Evolutionary conservation across 2,329 filamentous ascomycete genomes (phyloP).

Genomic region (Diplodia intermedia): DNA sequence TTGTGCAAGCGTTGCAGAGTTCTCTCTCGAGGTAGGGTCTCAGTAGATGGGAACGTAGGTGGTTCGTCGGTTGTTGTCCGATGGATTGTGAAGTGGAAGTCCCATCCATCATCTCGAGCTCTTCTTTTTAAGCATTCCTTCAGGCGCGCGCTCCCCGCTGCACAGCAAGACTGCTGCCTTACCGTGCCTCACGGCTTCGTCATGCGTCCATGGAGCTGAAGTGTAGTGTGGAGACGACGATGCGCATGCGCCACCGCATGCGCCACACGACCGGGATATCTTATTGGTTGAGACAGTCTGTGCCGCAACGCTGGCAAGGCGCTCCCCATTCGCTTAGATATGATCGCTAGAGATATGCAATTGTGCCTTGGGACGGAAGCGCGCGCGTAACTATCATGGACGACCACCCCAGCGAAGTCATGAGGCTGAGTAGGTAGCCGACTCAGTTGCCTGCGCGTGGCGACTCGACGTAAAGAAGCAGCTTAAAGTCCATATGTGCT

Average conservation of each 20-base stretch:
- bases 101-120: not conserved
- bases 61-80: not conserved
- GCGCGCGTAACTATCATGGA: not conserved
- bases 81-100: not conserved
- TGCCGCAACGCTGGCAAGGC: constrained; percentile 6
- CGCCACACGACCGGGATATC: constrained; percentile 11
- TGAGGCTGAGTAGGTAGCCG: not conserved
- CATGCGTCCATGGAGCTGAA: constrained; percentile 4
- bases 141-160: not conserved
- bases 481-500: no score
- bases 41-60: not conserved
- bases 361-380: not conserved
- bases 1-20: not conserved
- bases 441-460: not conserved
- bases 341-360: not conserved
- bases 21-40: not conserved
- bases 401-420: not conserved
- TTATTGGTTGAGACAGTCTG: not conserved
- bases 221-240: not conserved
- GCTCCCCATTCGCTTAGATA: not conserved
- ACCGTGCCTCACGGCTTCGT: constrained; percentile 6
- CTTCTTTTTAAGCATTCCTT: not conserved
- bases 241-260: not conserved
- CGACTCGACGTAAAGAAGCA: not conserved
- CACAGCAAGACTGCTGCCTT: constrained; percentile 6